Base-by-base conservation (phyloP, 2,329 filamentous ascomycete species). In the Botrytis hyacinthi region DNA sequence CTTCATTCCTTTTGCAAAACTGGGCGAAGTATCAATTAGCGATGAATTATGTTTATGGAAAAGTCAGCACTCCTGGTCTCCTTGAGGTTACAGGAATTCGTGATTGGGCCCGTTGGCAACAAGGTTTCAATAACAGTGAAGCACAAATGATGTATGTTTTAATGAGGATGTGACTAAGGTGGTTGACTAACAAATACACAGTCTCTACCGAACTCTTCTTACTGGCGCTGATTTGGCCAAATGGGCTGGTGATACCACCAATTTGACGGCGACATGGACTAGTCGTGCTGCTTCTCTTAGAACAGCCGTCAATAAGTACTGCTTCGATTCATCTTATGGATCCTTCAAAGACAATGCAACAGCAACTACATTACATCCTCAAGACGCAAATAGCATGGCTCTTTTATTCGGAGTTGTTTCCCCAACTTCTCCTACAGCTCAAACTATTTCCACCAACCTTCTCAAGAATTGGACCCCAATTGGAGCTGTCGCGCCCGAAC, bases 301-400 rank as follows among this genome's bases (percentile, higher is more conserved):
- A 46, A 72, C 62, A 51, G 76, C 77, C 1, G 75, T 79, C 59
- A 79, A 79, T 35, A 73, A 42, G 10, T 75, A 77, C 42, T 77
- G 76, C 48, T 79, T 73, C 51, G 75, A 77, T n/a, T 6, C 59
- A 20, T 42, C 66, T 8, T 77, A 75, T 60, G 77, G 78, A 16
- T 75, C 78, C 22, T 80, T 78, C 72, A 79, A 78, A 73, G 78
- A 79, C 63, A 79, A 78, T 57, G 84, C 84, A 37, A 86, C 85
- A 79, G 89, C 87, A 75, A 87, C 85, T 1, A 84, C 84, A 0
- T 82, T 92, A 2, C 82, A 87, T 74, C 87, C 89, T 0, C 89
- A 91, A 80, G 88, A 90, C 75, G 88, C 86, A 32, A 90, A 90
- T 80, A 84, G 85, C 69, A 83, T 90, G 80, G 85, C 87, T 0